Conservation (phyloP, 768 basidiomycete species). For the Amyloporia xantha region DNA sequence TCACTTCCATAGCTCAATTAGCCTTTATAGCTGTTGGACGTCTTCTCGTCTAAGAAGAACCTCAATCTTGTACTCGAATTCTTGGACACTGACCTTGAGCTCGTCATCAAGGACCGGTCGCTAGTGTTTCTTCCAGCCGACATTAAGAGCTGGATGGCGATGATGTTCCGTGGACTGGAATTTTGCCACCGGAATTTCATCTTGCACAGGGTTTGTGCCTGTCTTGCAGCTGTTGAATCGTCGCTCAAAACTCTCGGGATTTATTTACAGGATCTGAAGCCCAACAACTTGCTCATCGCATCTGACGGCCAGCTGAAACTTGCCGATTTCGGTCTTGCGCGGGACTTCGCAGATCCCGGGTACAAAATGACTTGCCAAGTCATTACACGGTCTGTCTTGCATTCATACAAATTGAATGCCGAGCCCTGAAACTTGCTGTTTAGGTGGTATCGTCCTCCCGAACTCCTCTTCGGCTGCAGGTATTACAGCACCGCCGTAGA, state of each 20-base stretch:
- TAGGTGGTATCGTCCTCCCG: conserved; percentile 98
- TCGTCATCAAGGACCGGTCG: conserved; percentile 89
- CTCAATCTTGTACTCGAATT: conserved; percentile 97
- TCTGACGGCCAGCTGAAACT: conserved; percentile 90
- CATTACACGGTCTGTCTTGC: conserved; percentile 76
- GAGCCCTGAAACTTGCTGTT: conserved; percentile 3
- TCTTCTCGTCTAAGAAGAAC: conserved; percentile 94
- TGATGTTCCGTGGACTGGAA: conserved; percentile 96
- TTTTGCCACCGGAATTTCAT: conserved; percentile 95
- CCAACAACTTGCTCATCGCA: conserved; percentile 94
- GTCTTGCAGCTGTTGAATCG: too few relatives aligned
- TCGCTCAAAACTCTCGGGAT: too few relatives aligned
- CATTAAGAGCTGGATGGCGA: conserved; percentile 98
- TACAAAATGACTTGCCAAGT: conserved; percentile 98
- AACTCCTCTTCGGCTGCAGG: conserved; percentile 84
- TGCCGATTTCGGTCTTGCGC: conserved; percentile 96
- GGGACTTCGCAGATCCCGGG: conserved; percentile 93
- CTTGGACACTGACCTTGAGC: conserved; percentile 92
- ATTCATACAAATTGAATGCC: not conserved
- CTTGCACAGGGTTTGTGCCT: conserved; percentile 74
- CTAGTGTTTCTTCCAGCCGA: conserved; percentile 93
- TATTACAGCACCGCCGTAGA: conserved; percentile 92
- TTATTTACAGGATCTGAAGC: conserved; percentile 80
- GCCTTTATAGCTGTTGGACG: conserved; percentile 76
- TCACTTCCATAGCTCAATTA: not conserved